Evolutionary conservation across 2,329 filamentous ascomycete species (phyloP).

Genomic region (Chlorencoelia australis): DNA sequence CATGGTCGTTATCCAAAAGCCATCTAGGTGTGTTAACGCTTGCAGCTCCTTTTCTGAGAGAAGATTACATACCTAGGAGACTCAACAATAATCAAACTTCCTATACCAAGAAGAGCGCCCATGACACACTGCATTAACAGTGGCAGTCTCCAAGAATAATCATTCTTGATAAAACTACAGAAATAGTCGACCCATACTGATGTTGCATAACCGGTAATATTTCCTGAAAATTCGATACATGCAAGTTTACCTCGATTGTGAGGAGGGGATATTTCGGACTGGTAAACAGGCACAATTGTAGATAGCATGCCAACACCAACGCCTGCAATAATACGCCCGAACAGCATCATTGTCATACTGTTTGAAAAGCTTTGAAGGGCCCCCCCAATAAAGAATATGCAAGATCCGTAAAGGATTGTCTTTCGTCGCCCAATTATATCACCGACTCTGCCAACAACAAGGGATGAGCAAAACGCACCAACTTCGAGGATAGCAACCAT

Average conservation of each 20-base stretch:
- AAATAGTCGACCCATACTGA: conserved; percentile 99
- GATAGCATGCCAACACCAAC: conserved; percentile 81
- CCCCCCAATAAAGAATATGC: conserved; percentile 78
- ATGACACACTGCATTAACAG: conserved; percentile 90
- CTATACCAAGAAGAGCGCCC: conserved; percentile 74
- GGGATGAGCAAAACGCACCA: conserved; percentile 81
- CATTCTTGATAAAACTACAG: conserved; percentile 76
- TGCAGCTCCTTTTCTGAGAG: not conserved
- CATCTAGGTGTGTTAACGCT: conserved; percentile 47
- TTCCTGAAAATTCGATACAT: conserved; percentile 96
- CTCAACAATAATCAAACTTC: conserved; percentile 89
- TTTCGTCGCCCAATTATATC: conserved; percentile 82
- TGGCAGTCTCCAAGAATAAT: conserved; percentile 85
- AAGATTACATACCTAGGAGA: conserved; percentile 61
- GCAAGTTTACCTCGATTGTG: conserved; percentile 93
- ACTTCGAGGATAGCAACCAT: conserved; percentile 97
- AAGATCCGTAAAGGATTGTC: conserved; percentile 88
- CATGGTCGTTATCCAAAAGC: conserved; percentile 94
- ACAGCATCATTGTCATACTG: conserved; percentile 82
- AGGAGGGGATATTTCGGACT: conserved; percentile 90
- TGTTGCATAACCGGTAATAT: conserved; percentile 89
- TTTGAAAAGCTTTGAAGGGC: conserved; percentile 73
- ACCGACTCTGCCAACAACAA: conserved; percentile 78
- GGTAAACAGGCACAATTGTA: conserved; percentile 87
- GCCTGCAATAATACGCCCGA: conserved; percentile 75